Evolutionary conservation across 257 asterid genomes (phyloP).

Genomic region (Solanum medicagineum): DNA sequence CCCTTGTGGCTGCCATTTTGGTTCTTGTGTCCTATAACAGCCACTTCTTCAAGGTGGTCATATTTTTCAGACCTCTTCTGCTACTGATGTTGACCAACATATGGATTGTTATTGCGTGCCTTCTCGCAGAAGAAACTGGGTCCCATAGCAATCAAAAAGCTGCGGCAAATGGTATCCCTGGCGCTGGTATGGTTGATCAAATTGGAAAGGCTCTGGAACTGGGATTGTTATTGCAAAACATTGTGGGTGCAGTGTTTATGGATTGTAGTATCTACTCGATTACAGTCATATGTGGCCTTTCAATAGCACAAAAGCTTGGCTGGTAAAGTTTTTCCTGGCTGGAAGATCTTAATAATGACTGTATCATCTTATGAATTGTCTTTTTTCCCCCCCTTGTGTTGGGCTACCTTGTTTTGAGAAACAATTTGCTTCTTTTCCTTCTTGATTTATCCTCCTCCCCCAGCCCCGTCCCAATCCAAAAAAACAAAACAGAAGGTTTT

Average conservation of each 20-base stretch:
- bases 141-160: conserved; percentile 9
- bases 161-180: conserved; percentile 11
- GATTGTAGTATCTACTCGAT: conserved; percentile 58
- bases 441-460: background rate
- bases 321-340: conserved; percentile 6
- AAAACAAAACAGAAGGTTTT: background rate
- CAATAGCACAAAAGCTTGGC: conserved; percentile 22
- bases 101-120: conserved; percentile 36
- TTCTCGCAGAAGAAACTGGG: conserved; percentile 19
- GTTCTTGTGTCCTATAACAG: conserved; percentile 46
- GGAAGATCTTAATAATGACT: background rate
- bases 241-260: conserved; percentile 47
- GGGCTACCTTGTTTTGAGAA: background rate
- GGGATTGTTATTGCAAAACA: conserved; percentile 35
- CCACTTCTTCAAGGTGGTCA: conserved; percentile 13
- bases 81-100: conserved; percentile 54
- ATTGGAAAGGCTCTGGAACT: conserved; percentile 49
- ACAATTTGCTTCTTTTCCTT: background rate
- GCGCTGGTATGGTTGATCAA: conserved; percentile 32
- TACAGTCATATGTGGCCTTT: conserved; percentile 41
- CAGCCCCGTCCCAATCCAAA: background rate
- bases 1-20: conserved; percentile 44
- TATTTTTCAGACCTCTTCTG: conserved; percentile 49
- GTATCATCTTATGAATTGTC: background rate
- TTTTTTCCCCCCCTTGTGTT: background rate